Evolutionary conservation across 805 yeast species (phyloP), one percentile per base, ranked within the genome.

Genomic region (Kodamaea restingae): DNA sequence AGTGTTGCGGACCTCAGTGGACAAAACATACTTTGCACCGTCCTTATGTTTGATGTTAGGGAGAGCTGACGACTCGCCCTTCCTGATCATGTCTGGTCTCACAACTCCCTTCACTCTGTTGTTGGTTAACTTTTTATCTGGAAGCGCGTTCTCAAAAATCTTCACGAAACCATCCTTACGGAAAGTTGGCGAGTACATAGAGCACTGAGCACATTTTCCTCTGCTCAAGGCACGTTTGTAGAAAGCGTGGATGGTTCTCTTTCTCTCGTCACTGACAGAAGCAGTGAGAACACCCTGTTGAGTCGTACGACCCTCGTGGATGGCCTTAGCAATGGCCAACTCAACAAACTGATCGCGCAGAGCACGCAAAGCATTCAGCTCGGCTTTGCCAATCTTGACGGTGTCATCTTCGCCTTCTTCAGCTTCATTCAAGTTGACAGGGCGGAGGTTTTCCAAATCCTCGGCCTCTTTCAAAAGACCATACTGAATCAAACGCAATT

Each of bases 101-200:
- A 66, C 61, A 39, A 80, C 63, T 38, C 96, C 96, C 63, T 81
- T 87, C 47, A 85, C 80, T 60, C 91, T 71, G 69, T 93, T 93
- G 63, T 83, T 82, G 39, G 83, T 71, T 38, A 76, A 55, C 60
- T 91, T 96, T 58, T 87, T 87, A 36, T 87, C 96, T 36, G 75
- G 75, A 50, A 95, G 73, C 4, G 95, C 80, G 49, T 80, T 81
- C 66, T 93, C 98, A 55, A 93, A 93, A 47, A 93, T 80, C 69
- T 95, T 93, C 45, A 90, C 76, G 56, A 80, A 83, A 0, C 98
- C 98, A 59, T 93, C 99, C 55, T 90, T 91, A 67, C 98, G 80
- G 71, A 83, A 91, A 25, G 83, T 72, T 40, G 99, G 98, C 32
- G 96, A 88, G 61, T 72, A 86, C 95, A 90, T 86, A 32, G 88